phyloP scores from a whole-genome alignment of 208 protist species.

The Trypanosoma conorhini region DNA sequence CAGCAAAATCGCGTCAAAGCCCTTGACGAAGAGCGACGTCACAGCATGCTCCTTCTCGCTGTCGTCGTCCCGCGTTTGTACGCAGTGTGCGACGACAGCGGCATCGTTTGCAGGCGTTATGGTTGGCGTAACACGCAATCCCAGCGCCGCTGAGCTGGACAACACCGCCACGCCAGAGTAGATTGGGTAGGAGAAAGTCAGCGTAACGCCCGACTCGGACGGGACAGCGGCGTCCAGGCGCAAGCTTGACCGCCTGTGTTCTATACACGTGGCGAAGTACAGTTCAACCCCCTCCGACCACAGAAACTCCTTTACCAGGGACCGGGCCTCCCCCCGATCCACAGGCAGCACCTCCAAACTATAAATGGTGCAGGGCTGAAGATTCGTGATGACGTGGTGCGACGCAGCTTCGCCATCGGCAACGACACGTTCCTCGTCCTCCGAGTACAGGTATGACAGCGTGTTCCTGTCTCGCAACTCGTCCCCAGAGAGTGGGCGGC shows the following conservation, averaged over 20 bases:
- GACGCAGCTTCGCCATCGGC: not conserved
- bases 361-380: conserved; percentile 22
- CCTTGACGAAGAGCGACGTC: not conserved
- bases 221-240: conserved; percentile 3
- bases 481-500: conserved; percentile 2
- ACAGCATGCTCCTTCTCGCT: not conserved
- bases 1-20: not conserved
- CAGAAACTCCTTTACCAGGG: not conserved
- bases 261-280: conserved; percentile 26
- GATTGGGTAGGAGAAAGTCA: conserved; percentile 8
- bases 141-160: not conserved
- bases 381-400: not conserved
- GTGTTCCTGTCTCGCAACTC: not conserved
- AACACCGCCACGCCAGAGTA: not conserved
- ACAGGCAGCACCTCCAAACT: not conserved
- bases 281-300: conserved; percentile 1
- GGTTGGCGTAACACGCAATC: conserved; percentile 6
- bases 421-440: not conserved
- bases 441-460: not conserved
- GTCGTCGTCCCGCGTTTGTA: not conserved
- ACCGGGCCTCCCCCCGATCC: not conserved
- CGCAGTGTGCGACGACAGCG: not conserved
- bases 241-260: not conserved
- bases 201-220: not conserved
- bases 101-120: not conserved